A percentile compares a stretch with the other conserved stretches of the same genome.
phyloP scores from a whole-genome alignment of 371 early-diverging fungal genomes.

The Chytridium lagenaria region DNA sequence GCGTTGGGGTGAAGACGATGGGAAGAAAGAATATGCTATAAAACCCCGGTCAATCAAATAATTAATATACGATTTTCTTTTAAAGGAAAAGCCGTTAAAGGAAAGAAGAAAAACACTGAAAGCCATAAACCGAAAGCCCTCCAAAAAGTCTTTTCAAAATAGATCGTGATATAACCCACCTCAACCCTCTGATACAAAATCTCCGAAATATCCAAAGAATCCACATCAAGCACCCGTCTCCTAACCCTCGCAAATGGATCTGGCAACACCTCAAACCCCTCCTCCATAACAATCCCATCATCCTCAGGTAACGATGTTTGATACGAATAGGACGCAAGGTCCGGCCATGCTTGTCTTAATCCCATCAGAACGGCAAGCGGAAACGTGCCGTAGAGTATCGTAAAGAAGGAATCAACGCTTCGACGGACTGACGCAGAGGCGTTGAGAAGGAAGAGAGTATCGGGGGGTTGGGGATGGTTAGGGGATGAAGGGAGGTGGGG shows the following conservation, averaged over 20 bases:
- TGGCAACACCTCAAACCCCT: neutral
- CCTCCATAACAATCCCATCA: neutral
- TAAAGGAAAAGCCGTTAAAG: neutral
- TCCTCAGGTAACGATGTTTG: neutral
- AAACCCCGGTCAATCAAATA: too few relatives aligned
- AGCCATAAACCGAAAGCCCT: too few relatives aligned
- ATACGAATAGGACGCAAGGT: neutral
- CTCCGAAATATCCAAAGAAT: constrained; percentile 23
- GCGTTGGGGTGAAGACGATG: constrained; percentile 8
- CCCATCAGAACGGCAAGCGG: constrained; percentile 4
- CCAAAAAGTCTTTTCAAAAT: neutral
- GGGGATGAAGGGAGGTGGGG: neutral
- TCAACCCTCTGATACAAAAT: neutral
- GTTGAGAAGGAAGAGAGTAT: neutral
- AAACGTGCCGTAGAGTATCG: constrained; percentile 21
- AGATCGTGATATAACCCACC: neutral
- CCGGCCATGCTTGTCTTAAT: neutral
- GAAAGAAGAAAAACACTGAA: too few relatives aligned
- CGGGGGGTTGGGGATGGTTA: constrained; percentile 1
- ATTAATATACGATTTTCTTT: too few relatives aligned
- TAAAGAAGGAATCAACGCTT: constrained; percentile 26
- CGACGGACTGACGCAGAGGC: constrained; percentile 16
- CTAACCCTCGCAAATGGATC: constrained; percentile 21
- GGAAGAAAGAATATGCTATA: neutral
- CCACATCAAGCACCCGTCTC: constrained; percentile 20